Percentiles rank a stretch among this genome's conserved stretches.
These are phyloP conservation scores for Fusarium sp. DNA, from an alignment of 2,329 filamentous ascomycete genomes.

Conservation along the genomic window DNA sequence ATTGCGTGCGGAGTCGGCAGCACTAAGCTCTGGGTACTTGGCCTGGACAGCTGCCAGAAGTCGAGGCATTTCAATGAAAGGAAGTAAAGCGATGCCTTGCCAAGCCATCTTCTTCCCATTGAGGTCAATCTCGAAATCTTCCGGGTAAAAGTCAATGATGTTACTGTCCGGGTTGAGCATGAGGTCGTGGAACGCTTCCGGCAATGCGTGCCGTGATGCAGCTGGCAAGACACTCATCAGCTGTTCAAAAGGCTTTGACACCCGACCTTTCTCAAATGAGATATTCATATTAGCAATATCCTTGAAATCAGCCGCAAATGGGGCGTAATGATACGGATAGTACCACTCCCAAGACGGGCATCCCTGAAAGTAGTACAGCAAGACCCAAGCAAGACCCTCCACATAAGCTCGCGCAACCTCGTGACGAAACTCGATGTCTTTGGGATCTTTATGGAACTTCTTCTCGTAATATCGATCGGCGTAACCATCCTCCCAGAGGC, in stretches of 20 bases:
- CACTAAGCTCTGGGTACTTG: slow-evolving; percentile 83
- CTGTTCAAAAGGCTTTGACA: slow-evolving; percentile 95
- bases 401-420: slow-evolving; percentile 92
- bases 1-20: slow-evolving; percentile 84
- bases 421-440: slow-evolving; percentile 87
- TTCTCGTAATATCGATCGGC: slow-evolving; percentile 96
- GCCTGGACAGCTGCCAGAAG: slow-evolving; percentile 84
- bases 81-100: slow-evolving; percentile 93
- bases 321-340: slow-evolving; percentile 98
- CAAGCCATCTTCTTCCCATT: slow-evolving; percentile 99
- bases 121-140: slow-evolving; percentile 91
- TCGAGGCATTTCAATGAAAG: slow-evolving; percentile 94
- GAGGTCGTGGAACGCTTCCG: slow-evolving; percentile 86
- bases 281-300: slow-evolving; percentile 84
- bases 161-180: slow-evolving; percentile 91
- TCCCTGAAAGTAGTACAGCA: slow-evolving; percentile 97
- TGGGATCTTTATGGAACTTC: slow-evolving; percentile 88
- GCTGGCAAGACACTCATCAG: slow-evolving; percentile 98
- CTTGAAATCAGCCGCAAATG: slow-evolving; percentile 95
- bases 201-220: slow-evolving; percentile 91
- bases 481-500: slow-evolving; percentile 96
- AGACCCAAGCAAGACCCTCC: slow-evolving; percentile 94
- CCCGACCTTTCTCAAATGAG: slow-evolving; percentile 84
- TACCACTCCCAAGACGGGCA: slow-evolving; percentile 99
- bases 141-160: slow-evolving; percentile 97